Base-by-base conservation (phyloP, 2,329 filamentous ascomycete genomes). In the Rhynchosporium secalis region DNA sequence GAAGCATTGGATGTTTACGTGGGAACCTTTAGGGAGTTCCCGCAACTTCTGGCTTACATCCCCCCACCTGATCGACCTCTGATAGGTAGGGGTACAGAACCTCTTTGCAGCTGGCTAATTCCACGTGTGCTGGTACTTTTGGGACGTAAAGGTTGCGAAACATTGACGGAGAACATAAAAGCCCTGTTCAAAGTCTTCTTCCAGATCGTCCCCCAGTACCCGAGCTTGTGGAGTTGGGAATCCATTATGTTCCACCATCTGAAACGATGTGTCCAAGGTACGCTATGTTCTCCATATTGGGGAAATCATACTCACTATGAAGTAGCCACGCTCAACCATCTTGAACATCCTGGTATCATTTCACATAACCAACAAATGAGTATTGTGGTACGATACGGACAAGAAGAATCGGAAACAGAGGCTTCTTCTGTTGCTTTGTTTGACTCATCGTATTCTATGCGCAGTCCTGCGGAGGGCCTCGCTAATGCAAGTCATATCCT, bases 1-100 rank as follows among this genome's bases (percentile, higher is more conserved):
- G 88, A 92, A 71, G 92, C 91, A 58, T 81, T 96, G 54, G 85
- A 89, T 68, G 92, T 96, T 58, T 81, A 97, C 49, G 83, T 84
- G 62, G 83, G 89, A 57, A 90, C 90, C 2, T 82, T 96, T 66
- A 83, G 86, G 65, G 90, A 92, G 71, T 90, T 88, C 7, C 92
- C 90, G 2, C 78, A 81, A 43, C 83, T 92, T n/a, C 78, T 94
- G 33, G 76, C 81, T 26, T 80, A 78, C 62, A 75, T 73, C 33
- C 75, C 78, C 10, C 72, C 76, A 26, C 70, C 71, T 3, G 76
- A 76, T 48, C 73, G 75, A 3, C 79, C 81, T 51, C 73, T 86
- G 33, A 66, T 67, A 60, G 80, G 81, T 56, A 78, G 83, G 46
- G 83, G 86, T 15, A 76, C 76, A 45, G 86, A 87, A 64, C 82